phyloP scores from a whole-genome alignment of 257 asterid species.

The Marsdenia floribunda region DNA sequence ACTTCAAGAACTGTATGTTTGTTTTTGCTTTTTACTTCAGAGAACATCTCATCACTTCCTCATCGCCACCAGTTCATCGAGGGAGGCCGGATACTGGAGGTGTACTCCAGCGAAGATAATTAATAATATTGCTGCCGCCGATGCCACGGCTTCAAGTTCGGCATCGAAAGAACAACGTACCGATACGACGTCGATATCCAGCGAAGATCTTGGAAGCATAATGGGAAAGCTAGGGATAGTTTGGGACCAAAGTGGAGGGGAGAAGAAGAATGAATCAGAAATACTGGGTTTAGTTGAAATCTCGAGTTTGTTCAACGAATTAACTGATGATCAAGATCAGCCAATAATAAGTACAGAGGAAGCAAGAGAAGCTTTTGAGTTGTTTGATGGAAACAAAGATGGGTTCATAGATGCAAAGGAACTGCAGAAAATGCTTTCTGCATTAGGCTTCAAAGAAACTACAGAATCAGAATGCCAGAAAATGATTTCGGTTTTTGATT shows the following conservation, averaged over 20 bases:
- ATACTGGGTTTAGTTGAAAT: neutral
- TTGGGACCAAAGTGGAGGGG: slow-evolving; percentile 10
- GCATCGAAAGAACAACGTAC: neutral
- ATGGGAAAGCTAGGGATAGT: slow-evolving; percentile 33
- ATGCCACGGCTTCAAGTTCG: neutral
- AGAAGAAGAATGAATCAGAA: neutral
- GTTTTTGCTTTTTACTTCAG: slow-evolving; percentile 10
- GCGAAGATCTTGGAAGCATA: slow-evolving; percentile 29
- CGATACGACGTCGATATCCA: neutral
- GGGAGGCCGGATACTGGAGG: neutral
- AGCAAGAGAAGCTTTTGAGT: slow-evolving; percentile 17
- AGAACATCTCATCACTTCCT: neutral
- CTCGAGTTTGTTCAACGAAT: neutral
- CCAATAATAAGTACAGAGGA: neutral
- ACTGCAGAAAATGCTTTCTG: slow-evolving; percentile 46
- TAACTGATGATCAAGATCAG: too few relatives aligned
- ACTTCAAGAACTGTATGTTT: slow-evolving; percentile 29
- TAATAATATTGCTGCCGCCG: neutral
- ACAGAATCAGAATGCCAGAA: slow-evolving; percentile 40
- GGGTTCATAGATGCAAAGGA: slow-evolving; percentile 64
- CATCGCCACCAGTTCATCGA: neutral
- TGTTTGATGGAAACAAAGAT: slow-evolving; percentile 26
- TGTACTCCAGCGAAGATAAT: too few relatives aligned
- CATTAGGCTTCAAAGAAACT: slow-evolving; percentile 46
- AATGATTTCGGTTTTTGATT: slow-evolving; percentile 55